Conservation (phyloP, 2,329 filamentous ascomycete species). For the Ascochyta rabiei region DNA sequence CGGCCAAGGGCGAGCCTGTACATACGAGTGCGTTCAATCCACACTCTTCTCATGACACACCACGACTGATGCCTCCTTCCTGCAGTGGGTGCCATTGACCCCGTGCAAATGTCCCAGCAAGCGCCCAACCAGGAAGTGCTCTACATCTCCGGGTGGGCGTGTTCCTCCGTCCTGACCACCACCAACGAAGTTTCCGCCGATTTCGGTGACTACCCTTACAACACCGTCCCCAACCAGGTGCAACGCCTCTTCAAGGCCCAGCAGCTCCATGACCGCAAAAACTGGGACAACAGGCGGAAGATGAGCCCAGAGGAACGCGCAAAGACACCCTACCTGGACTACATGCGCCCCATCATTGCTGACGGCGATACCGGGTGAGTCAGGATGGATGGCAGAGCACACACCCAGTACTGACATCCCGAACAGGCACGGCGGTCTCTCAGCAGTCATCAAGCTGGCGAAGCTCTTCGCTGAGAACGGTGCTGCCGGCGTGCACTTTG, state of each 20-base stretch:
- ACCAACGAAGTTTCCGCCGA: slow-evolving; percentile 98
- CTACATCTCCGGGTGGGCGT: slow-evolving; percentile 97
- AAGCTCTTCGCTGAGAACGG: slow-evolving; percentile 98
- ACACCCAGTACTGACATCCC: slow-evolving; percentile 19
- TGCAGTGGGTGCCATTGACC: slow-evolving; percentile 93
- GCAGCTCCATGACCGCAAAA: slow-evolving; percentile 93
- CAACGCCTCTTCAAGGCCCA: slow-evolving; percentile 96
- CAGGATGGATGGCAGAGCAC: fast-evolving
- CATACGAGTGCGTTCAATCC: slow-evolving; percentile 75
- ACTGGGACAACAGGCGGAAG: slow-evolving; percentile 85
- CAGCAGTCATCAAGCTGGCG: slow-evolving; percentile 91
- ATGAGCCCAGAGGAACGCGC: slow-evolving; percentile 75
- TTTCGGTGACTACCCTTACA: slow-evolving; percentile 98
- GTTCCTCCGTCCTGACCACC: slow-evolving; percentile 87
- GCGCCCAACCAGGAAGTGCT: slow-evolving; percentile 94
- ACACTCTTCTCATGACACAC: slow-evolving; percentile 27
- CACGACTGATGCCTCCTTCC: slow-evolving; percentile 34
- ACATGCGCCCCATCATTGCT: slow-evolving; percentile 91
- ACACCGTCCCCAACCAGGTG: slow-evolving; percentile 97
- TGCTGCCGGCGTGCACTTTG: slow-evolving; percentile 94
- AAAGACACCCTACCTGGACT: slow-evolving; percentile 84
- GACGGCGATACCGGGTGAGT: slow-evolving; percentile 85
- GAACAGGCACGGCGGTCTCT: slow-evolving; percentile 80
- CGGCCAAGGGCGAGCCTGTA: slow-evolving; percentile 80
- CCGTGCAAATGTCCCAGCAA: slow-evolving; percentile 99